Conservation (phyloP, 2,329 filamentous ascomycete genomes). For the Fusarium sp. region DNA sequence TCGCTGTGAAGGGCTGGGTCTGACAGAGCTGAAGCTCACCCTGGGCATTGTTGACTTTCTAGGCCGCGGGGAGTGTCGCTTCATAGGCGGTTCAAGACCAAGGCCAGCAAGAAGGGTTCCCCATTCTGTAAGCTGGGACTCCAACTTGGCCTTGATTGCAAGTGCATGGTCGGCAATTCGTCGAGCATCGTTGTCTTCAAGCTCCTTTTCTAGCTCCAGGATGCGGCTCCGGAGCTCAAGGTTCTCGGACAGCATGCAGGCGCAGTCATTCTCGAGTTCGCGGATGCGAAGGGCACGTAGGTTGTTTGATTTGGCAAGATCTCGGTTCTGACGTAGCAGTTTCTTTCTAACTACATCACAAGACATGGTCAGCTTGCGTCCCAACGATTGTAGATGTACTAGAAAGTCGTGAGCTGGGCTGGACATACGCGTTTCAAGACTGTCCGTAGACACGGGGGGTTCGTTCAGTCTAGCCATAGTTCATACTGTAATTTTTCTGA, state of each 20-base stretch:
- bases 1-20: slow-evolving; percentile 64
- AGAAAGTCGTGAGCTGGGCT: slow-evolving; percentile 12
- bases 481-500: slow-evolving; percentile 49
- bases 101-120: slow-evolving; percentile 73
- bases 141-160: slow-evolving; percentile 76
- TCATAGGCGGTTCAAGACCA: slow-evolving; percentile 68
- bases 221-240: slow-evolving; percentile 77
- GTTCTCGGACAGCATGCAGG: slow-evolving; percentile 81
- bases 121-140: slow-evolving; percentile 78
- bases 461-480: slow-evolving; percentile 86
- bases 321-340: slow-evolving; percentile 84
- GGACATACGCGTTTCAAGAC: slow-evolving; percentile 75
- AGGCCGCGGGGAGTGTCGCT: slow-evolving; percentile 56
- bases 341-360: slow-evolving; percentile 73
- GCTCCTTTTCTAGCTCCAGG: slow-evolving; percentile 73
- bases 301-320: slow-evolving; percentile 83
- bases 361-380: slow-evolving; percentile 33
- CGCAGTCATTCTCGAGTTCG: slow-evolving; percentile 78
- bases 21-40: slow-evolving; percentile 53
- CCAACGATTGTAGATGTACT: background rate
- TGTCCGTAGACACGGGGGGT: slow-evolving; percentile 73
- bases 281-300: slow-evolving; percentile 81
- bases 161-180: slow-evolving; percentile 73
- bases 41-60: slow-evolving; percentile 56
- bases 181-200: slow-evolving; percentile 69